Percentiles rank a stretch among this genome's conserved stretches.
Evolutionary conservation across 352 stramenopile species (phyloP).

Genomic region (Globisporangium spiculum): DNA sequence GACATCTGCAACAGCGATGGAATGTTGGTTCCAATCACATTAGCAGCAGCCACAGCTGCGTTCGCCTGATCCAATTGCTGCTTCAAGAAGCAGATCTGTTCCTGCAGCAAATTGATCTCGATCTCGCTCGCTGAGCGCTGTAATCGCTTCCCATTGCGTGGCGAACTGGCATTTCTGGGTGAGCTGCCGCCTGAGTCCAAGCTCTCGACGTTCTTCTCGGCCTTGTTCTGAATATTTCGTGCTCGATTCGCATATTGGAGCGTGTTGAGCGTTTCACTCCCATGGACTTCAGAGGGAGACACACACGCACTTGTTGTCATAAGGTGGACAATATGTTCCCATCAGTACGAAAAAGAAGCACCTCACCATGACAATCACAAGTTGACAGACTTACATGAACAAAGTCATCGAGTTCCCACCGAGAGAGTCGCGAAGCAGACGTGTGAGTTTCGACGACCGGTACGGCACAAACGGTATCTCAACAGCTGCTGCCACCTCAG

Average conservation of each 20-base stretch:
- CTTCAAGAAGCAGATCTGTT: conserved; percentile 41
- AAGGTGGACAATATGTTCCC: neutral
- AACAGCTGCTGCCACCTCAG: neutral
- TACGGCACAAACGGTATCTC: conserved; percentile 35
- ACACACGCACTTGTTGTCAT: conserved; percentile 59
- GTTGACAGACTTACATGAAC: conserved; percentile 37
- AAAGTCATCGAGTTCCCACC: conserved; percentile 57
- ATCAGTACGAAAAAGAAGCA: neutral
- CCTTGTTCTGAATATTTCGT: conserved; percentile 77
- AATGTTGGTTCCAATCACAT: conserved; percentile 13
- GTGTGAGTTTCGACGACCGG: conserved; percentile 50
- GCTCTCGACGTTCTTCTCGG: conserved; percentile 54
- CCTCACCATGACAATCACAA: neutral
- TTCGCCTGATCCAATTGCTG: conserved; percentile 29
- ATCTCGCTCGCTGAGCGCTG: conserved; percentile 31
- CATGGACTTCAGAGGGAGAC: conserved; percentile 45
- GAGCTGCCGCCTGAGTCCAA: conserved; percentile 2
- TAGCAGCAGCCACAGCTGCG: conserved; percentile 5
- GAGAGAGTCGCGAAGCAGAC: conserved; percentile 48
- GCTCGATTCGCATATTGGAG: conserved; percentile 75
- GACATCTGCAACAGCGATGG: neutral
- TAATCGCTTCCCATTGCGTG: conserved; percentile 10
- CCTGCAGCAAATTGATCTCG: conserved; percentile 41
- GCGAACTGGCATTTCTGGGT: conserved; percentile 8
- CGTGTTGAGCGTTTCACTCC: conserved; percentile 59